Conservation (phyloP, 768 basidiomycete species). For the Suillus luteus region DNA sequence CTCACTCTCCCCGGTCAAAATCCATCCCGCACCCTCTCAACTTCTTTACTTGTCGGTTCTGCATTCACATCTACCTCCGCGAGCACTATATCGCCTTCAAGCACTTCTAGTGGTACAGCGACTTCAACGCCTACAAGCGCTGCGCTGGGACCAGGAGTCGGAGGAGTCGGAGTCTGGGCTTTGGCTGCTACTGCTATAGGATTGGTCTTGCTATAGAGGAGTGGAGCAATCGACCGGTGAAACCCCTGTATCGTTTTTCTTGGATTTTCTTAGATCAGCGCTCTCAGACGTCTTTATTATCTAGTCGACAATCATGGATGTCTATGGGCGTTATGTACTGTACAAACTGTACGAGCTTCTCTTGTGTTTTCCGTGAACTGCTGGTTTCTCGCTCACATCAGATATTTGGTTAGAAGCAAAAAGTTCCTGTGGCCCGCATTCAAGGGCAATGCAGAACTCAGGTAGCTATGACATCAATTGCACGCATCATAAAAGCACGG, state of each 20-base stretch:
- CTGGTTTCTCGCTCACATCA: neutral
- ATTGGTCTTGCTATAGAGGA: neutral
- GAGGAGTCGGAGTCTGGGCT: neutral
- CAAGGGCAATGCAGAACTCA: no score
- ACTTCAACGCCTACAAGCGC: neutral
- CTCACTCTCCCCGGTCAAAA: slow-evolving; percentile 32
- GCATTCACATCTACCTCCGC: neutral
- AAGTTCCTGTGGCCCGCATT: no score
- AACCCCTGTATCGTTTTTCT: neutral
- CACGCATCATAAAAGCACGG: no score
- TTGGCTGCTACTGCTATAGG: neutral
- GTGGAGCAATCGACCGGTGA: neutral
- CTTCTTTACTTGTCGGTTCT: neutral
- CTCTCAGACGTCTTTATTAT: neutral
- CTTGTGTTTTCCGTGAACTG: neutral
- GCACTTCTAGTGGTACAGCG: neutral
- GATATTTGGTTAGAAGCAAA: no score
- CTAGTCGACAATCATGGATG: neutral
- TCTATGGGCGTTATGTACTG: neutral
- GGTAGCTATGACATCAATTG: no score
- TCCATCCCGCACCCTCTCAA: slow-evolving; percentile 15
- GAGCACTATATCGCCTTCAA: neutral
- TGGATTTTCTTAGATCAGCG: neutral
- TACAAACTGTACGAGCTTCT: neutral
- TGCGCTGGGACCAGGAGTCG: neutral